phyloP scores from a whole-genome alignment of 2,329 filamentous ascomycete species.

The Colletotrichum coccodes region DNA sequence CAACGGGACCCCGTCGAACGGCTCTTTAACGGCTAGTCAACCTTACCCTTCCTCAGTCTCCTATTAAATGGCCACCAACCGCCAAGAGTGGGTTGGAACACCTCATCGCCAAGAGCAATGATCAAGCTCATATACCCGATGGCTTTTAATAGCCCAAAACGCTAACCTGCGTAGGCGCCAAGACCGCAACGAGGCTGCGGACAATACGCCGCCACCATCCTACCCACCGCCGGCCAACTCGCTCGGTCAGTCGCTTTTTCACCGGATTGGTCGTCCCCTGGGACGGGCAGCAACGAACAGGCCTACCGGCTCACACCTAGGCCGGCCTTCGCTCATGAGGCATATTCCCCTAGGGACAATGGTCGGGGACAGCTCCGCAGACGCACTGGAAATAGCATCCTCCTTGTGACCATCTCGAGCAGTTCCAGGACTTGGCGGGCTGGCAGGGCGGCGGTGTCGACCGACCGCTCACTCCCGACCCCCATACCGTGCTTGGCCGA shows the following conservation, averaged over 20 bases:
- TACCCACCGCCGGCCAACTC: background rate
- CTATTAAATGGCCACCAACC: background rate
- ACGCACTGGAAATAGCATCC: conserved; percentile 16
- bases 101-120: conserved; percentile 28
- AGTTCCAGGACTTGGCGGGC: background rate
- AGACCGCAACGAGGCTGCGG: background rate
- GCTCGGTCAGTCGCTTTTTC: background rate
- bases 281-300: background rate
- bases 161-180: conserved; percentile 16
- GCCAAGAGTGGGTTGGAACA: conserved; percentile 29
- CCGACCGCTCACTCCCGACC: background rate
- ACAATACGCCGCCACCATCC: background rate
- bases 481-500: background rate
- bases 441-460: background rate
- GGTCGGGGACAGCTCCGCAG: background rate
- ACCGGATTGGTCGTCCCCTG: background rate
- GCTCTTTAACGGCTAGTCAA: background rate
- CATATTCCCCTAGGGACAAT: no score
- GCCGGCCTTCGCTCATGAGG: background rate
- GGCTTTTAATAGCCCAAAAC: conserved; percentile 29
- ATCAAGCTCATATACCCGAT: conserved; percentile 31
- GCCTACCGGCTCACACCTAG: background rate
- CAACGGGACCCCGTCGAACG: background rate
- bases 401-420: conserved; percentile 4
- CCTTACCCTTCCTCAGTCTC: background rate